Evolutionary conservation across 1,284 basidiomycete genomes (phyloP), one percentile per base, ranked within the genome.

Genomic region (Leccinum huronense): DNA sequence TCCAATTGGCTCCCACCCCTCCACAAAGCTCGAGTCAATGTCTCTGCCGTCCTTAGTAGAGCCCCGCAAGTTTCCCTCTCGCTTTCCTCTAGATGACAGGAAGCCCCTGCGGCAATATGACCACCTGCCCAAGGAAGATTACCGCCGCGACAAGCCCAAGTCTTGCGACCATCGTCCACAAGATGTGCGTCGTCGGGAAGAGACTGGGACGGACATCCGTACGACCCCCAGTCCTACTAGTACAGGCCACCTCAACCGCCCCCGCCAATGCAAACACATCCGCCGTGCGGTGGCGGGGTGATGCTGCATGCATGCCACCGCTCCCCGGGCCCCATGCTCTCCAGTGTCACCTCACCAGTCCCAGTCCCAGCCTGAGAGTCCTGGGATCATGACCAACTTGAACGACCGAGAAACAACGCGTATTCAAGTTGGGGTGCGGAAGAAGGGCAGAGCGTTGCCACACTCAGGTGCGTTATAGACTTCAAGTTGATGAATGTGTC

Each of bases 81-180:
- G 72, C 57, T 66, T 71, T 14, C 38, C 48, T 13, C 62, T 65
- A 48, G 73, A 71, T 62, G 68, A 73, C 57, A 75, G 70, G 58
- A 68, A 70, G 57, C 69, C 69, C 27, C 6, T 76, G 72, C 60
- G 77, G 79, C 70, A 71, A 14, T 82, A 84, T 64, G 83, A 83
- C 56, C 74, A 80, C 62, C 70, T 76, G 30, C 77, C 76, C 57
- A 81, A 82, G 51, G 81, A 83, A 59, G 80, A 82, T 60, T 71
- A 77, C 61, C 78, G 78, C 56, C 78, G 73, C 40, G 73, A 76
- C 72, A 74, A 67, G 54, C 67, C 70, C 42, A 71, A 69, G 63
- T 64, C 62, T 60, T 70, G 71, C n/a, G 72, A 73, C 58, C 57
- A 72, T 59, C 73, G 69, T 42, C 72, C 40, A 14, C 67, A 61